Percentiles rank a stretch among this genome's conserved stretches.
Evolutionary conservation across 208 protist genomes (phyloP).

Genomic region (Trypanosoma platydactyli): DNA sequence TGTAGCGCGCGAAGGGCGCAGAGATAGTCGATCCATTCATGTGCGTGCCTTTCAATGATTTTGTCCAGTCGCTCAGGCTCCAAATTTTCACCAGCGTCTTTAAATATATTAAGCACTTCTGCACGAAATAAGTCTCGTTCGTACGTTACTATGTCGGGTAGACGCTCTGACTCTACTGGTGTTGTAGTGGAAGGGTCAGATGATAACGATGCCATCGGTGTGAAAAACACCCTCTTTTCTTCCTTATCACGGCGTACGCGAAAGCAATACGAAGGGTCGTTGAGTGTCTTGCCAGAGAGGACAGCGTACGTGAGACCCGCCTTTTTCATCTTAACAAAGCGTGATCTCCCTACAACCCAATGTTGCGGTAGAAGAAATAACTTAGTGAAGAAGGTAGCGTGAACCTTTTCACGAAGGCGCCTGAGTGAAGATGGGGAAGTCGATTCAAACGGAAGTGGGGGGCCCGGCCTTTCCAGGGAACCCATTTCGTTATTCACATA

Average conservation of each 20-base stretch:
- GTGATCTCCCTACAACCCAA: conserved; percentile 2
- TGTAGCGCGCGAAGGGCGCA: conserved; percentile 3
- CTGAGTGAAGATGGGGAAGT: neutral
- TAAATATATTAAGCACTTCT: neutral
- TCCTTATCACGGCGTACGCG: conserved; percentile 9
- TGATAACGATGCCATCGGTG: neutral
- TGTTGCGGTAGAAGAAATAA: conserved; percentile 6
- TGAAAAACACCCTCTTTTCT: conserved; percentile 1
- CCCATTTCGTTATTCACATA: neutral
- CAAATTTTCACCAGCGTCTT: neutral
- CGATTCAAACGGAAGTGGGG: neutral
- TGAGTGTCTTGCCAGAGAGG: conserved; percentile 1
- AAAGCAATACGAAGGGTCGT: conserved; percentile 2
- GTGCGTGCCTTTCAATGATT: neutral
- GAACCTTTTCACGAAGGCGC: neutral
- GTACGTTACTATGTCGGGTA: conserved; percentile 6
- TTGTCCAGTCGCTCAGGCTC: neutral
- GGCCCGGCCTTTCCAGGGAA: neutral
- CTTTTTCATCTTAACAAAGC: conserved; percentile 8
- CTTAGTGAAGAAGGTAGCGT: neutral
- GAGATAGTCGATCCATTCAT: neutral
- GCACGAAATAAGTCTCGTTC: conserved; percentile 2
- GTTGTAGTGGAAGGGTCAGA: neutral
- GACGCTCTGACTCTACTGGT: neutral
- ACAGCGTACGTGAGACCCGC: conserved; percentile 7